Evolutionary conservation across 164 flowering plant genomes (phyloP), one percentile per base, ranked within the genome.

Genomic region (Aristolochia fimbriata): DNA sequence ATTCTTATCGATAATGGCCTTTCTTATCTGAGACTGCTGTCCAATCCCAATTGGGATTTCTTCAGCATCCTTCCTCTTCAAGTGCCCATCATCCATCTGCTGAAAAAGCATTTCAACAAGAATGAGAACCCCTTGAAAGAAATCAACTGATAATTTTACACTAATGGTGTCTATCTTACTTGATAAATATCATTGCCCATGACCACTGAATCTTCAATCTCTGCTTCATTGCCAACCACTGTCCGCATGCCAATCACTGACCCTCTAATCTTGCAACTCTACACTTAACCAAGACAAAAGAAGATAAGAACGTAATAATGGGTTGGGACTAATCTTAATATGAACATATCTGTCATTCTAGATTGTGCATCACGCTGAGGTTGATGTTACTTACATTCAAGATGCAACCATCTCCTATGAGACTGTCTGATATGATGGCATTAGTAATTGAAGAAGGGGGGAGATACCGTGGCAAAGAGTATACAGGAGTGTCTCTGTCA

Each of bases 391-490:
- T 75, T 77, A 87, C 94, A 68, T 77, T 73, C 59, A 89, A 74
- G 54, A 83, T 70, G 77, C 97, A 89, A 25, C 97, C 97, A 64
- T 83, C 97, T 59, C 91, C 94, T 60, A 89, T 74, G 55, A 85
- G 46, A 60, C 88, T 82, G 47, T 89, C 87, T 53, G 66, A 73
- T 41, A 86, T 78, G 16, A 62, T 64, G 13, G 87, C 86, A 57
- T 78, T 83, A 20, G 65, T 62, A 21, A 87, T 53, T 45, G 62
- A 55, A 53, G 79, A 75, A 43, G 97, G 97, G 58, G 97, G 97
- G 67, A 87, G 74, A 72, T 71, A 62, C 51, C 91, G 79, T 2
- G 88, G 89, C 73, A 79, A 64, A 37, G 94, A 85, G 76, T 83
- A 81, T 7, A 89, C 24, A 0, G 83, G 86, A 66, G 63, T 71